Evolutionary conservation across 75 land plant species (phyloP).

Genomic region (Pseudotsuga menziesii): DNA sequence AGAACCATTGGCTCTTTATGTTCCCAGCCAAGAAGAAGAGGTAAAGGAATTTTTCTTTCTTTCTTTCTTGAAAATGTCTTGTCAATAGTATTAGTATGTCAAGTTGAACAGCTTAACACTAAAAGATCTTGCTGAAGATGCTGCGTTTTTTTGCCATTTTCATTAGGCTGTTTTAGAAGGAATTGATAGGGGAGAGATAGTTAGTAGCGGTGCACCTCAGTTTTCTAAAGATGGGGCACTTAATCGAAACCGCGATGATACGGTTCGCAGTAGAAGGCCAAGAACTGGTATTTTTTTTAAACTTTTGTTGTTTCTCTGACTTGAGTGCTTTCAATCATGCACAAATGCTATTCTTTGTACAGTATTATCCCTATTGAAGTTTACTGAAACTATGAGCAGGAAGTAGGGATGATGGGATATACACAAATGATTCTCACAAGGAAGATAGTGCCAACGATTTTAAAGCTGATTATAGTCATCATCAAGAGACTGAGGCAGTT

Average conservation of each 20-base stretch:
- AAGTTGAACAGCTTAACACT: not conserved
- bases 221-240: slow-evolving; percentile 53
- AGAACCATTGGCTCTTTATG: slow-evolving; percentile 84
- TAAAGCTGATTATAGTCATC: slow-evolving; percentile 10
- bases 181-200: slow-evolving; percentile 85
- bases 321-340: not conserved
- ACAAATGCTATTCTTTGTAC: not conserved
- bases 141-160: slow-evolving; percentile 13
- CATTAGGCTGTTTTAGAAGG: slow-evolving; percentile 68
- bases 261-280: slow-evolving; percentile 34
- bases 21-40: slow-evolving; percentile 85
- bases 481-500: slow-evolving; percentile 11
- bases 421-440: slow-evolving; percentile 21
- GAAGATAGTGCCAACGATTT: slow-evolving; percentile 13
- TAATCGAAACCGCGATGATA: slow-evolving; percentile 43
- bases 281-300: slow-evolving; percentile 35
- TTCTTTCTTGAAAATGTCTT: not conserved
- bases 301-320: not conserved
- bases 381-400: slow-evolving; percentile 20
- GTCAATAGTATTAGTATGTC: not conserved
- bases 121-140: not conserved
- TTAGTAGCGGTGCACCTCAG: slow-evolving; percentile 79
- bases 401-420: slow-evolving; percentile 39
- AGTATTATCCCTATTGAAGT: not conserved
- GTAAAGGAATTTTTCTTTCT: slow-evolving; percentile 33